Base-by-base conservation (phyloP, 768 basidiomycete genomes). In the Boletus fagicola region DNA sequence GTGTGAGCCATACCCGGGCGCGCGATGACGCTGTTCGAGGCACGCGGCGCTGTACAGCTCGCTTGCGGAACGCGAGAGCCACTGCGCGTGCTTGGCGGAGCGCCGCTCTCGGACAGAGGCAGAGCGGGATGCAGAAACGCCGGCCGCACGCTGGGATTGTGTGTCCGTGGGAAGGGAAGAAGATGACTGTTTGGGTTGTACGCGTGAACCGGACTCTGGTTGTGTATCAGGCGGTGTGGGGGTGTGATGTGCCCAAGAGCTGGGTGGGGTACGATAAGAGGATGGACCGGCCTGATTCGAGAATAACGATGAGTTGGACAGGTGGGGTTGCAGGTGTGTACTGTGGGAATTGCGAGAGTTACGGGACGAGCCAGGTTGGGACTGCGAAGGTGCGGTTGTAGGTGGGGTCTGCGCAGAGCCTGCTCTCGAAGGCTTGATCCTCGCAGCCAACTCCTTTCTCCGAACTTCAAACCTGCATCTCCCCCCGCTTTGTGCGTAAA, bases 31-130 rank as follows among this genome's bases (percentile, higher is more conserved):
- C 1, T 40, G 30, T 7, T 9, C 24, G 1, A 33, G 31, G 26
- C 56, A 42, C 5, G 47, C n/a, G 10, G 61, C 44, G 13, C 54
- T 44, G 48, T 64, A 56, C 47, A 68, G 53, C 47, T 72, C 70
- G 42, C 62, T 57, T 4, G 70, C 66, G 1, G 68, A 66, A 18
- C 61, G 68, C 22, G 66, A 66, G 39, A 59, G 49, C 58, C 53
- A 58, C 15, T 57, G 51, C 1, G 50, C 56, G 7, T n/a, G 56
- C 42, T 66, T 60, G 16, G 49, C 57, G 6, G 63, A 44, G 10
- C 57, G 64, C 5, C 35, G 59, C 39, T 53, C 59, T 42, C n/a
- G 53, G 1, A 51, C 31, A 16, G 55, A 43, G 13, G 35, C 35
- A 38, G 56, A 54, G 36, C 56, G 58, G 35, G 47, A 18, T 0